Base-by-base conservation (phyloP, 169 alveolate genomes). In the Plasmodium fragile region DNA sequence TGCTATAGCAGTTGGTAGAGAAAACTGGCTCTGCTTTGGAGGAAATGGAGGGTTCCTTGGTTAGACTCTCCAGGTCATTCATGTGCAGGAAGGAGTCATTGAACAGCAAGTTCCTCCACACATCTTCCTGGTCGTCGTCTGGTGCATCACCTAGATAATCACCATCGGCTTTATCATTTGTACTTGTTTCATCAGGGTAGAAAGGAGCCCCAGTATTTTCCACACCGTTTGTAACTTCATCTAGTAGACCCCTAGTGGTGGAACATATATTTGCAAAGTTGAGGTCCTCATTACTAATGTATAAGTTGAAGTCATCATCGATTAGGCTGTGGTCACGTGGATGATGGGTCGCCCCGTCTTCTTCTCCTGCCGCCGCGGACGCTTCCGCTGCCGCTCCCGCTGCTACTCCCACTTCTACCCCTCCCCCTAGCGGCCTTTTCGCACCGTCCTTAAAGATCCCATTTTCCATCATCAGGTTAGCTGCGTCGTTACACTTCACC, bases 241-340 rank as follows among this genome's bases (percentile, higher is more conserved):
- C 7, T 49, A 5, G 3, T 13, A 49, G 59, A 70, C 5, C 2
- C 34, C 71, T 55, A 55, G 28, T 41, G 10, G 79, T 6, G 3
- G n/a, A 7, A 11, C 39, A 81, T 16, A 25, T 3, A 30, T 25
- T 81, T 5, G 25, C 65, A 34, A 25, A 55, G 39, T 32, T 16
- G 13, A 81, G 11, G 3, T 81, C 80, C 13, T 65, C 85, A 73
- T 28, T 45, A 22, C 53, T 52, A 52, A 75, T 34, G 55, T 73
- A 84, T 32, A 84, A 32, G 22, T 75, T 84, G 34, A 84, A 73
- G 78, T 16, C 78, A n/a, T 73, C 78, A 13, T 84, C 84, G 41
- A 84, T 25, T 3, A 84, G 18, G 79, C 41, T 11, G 22, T 13
- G 32, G n/a, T 71, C 79, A 52, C 43, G 36, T 8, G 92, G 45